A percentile compares a stretch with the other conserved stretches of the same genome.
These are phyloP conservation scores for Madurella fahalii DNA, from an alignment of 2,329 filamentous ascomycete genomes.

Conservation along the genomic window DNA sequence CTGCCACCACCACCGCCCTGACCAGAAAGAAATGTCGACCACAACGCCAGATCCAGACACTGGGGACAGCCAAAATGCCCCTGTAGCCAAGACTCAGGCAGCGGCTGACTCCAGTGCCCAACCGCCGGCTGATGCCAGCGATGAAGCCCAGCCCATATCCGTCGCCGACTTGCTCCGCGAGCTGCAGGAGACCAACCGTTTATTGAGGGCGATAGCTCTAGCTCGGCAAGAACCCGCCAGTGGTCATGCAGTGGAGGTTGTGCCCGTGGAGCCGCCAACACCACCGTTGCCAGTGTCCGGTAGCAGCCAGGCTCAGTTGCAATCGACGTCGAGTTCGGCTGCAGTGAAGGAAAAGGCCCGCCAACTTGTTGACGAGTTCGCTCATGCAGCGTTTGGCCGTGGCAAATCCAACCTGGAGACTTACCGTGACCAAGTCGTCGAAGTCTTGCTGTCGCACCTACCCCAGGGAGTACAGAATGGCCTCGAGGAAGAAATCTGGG, in stretches of 20 bases:
- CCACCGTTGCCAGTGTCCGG: not conserved
- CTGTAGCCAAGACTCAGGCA: too few species aligned
- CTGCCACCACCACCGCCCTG: too few species aligned
- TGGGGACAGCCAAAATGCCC: too few species aligned
- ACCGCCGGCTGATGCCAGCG: too few species aligned
- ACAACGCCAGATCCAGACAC: too few species aligned
- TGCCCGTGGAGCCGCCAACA: not conserved
- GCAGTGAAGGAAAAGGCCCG: not conserved
- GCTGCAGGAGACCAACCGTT: constrained; percentile 9
- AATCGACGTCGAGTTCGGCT: not conserved
- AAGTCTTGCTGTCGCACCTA: not conserved
- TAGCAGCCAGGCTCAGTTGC: not conserved
- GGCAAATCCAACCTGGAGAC: not conserved
- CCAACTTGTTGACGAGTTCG: not conserved
- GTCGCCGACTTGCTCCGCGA: constrained; percentile 3
- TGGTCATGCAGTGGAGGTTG: not conserved
- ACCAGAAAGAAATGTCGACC: too few species aligned
- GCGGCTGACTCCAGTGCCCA: too few species aligned
- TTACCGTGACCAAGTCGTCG: not conserved
- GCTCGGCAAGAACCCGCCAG: not conserved
- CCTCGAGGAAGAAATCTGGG: not conserved
- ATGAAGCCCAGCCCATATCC: not conserved
- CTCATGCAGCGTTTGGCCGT: not conserved
- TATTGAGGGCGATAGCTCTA: constrained; percentile 1
- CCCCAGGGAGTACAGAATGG: not conserved